Evolutionary conservation across 2,329 filamentous ascomycete genomes (phyloP).

Genomic region (Hypocreales sp.): DNA sequence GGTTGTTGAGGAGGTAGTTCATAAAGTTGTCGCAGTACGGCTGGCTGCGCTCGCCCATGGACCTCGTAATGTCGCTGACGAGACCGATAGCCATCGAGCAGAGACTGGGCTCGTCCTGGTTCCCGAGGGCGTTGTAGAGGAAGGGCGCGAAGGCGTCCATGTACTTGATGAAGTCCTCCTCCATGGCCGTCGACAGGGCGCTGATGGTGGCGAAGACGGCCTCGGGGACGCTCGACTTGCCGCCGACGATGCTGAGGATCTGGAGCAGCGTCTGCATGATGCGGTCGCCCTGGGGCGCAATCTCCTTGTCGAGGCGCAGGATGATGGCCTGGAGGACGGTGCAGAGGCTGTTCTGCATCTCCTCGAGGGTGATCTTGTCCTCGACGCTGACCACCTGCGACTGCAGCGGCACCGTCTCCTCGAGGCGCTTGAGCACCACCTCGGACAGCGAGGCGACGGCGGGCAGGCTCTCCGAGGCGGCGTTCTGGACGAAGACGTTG

Average conservation of each 20-base stretch:
- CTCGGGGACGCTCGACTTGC: slow-evolving; percentile 89
- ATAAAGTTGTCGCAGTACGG: slow-evolving; percentile 96
- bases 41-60: slow-evolving; percentile 76
- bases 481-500: slow-evolving; percentile 83
- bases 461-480: slow-evolving; percentile 70
- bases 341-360: slow-evolving; percentile 92
- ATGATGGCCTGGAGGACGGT: slow-evolving; percentile 88
- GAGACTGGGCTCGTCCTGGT: slow-evolving; percentile 86
- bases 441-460: slow-evolving; percentile 72
- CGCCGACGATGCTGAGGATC: slow-evolving; percentile 59
- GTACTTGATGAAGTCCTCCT: slow-evolving; percentile 90
- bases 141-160: slow-evolving; percentile 92
- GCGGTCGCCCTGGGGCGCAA: slow-evolving; percentile 75
- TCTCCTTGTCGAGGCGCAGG: slow-evolving; percentile 78
- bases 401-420: slow-evolving; percentile 80
- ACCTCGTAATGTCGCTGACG: slow-evolving; percentile 90
- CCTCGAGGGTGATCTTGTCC: slow-evolving; percentile 87
- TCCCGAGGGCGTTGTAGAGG: slow-evolving; percentile 84
- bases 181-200: slow-evolving; percentile 77
- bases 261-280: slow-evolving; percentile 86
- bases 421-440: slow-evolving; percentile 78
- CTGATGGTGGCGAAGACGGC: slow-evolving; percentile 86
- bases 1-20: slow-evolving; percentile 90
- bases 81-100: slow-evolving; percentile 97
- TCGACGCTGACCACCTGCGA: slow-evolving; percentile 91